Evolutionary conservation across 768 basidiomycete genomes (phyloP), one percentile per base, ranked within the genome.

Genomic region (Kockovaella imperatae): DNA sequence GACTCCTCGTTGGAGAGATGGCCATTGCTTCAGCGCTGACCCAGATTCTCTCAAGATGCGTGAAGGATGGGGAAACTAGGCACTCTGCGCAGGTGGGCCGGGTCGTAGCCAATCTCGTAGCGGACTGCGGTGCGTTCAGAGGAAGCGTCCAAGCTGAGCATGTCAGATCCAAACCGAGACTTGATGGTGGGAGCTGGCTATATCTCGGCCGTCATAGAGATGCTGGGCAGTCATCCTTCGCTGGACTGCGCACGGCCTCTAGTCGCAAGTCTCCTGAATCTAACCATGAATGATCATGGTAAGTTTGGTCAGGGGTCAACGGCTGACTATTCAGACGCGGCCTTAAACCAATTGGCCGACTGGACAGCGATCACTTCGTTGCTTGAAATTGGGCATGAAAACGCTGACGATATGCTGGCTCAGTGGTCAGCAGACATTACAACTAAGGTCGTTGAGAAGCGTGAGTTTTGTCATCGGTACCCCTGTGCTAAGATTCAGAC

Each of bases 211-310:
- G 36, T 30, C 29, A 23, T 45, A 23, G 34, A 8, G n/a, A 18
- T 25, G 5, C 24, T 49, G 35, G 4, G 26, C 24, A 25, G 3
- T 10, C 10, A 11, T 23, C 29, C 29, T n/a, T 25, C 29, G 14
- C 32, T 25, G 45, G 34, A 35, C 31, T 18, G 14, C 5, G 3
- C 45, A 21, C 42, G 38, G 31, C 26, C 47, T 2, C 31, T 59
- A 31, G 29, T 42, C 1, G 52, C 44, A 0, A 55, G 53, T 31
- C 38, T 59, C 13, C 38, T 61, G 34, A 61, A 61, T 31, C 30
- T 61, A 34, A 43, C 43, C 15, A 40, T 54, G 11, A 44, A 54
- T 18, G 49, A 50, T 6, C 50, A 54, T 43, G 49, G 59, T 61
- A 35, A 45, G 59, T 50, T 28, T 5, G 3, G 5, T 15, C 10